A percentile compares a stretch with the other conserved stretches of the same genome.
Evolutionary conservation across 208 protist species (phyloP).

Genomic region (Leptomonas pyrrhocoris): DNA sequence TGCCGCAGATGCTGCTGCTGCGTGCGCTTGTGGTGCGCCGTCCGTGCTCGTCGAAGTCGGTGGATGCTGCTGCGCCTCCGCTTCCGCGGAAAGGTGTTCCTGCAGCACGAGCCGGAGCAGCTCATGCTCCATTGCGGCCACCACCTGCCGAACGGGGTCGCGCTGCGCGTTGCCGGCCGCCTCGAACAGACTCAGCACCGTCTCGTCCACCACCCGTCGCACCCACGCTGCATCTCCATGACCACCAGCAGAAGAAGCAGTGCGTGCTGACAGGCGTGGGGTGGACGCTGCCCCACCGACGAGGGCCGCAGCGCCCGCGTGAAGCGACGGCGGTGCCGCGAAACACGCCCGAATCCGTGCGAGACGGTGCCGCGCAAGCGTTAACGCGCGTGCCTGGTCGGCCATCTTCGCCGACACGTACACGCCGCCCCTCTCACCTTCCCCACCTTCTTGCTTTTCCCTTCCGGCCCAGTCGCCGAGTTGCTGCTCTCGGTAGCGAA

Average conservation of each 20-base stretch:
- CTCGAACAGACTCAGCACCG: slow-evolving; percentile 20
- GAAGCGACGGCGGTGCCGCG: slow-evolving; percentile 6
- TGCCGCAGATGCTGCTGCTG: neutral
- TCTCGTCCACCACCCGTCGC: slow-evolving; percentile 13
- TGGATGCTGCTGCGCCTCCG: neutral
- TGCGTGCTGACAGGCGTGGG: neutral
- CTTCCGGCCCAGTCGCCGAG: neutral
- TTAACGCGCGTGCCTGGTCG: slow-evolving; percentile 44
- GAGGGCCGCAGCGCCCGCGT: neutral
- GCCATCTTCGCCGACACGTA: slow-evolving; percentile 37
- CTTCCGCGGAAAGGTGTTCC: neutral
- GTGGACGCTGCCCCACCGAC: neutral
- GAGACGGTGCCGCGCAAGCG: slow-evolving; percentile 49
- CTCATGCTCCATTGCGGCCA: slow-evolving; percentile 25
- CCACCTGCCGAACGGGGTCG: slow-evolving; percentile 19
- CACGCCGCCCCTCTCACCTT: slow-evolving; percentile 2
- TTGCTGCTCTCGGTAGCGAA: slow-evolving; percentile 27
- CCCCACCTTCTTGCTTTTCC: neutral
- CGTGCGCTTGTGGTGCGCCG: neutral
- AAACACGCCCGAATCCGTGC: slow-evolving; percentile 35
- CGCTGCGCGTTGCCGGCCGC: neutral
- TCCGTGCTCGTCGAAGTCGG: neutral
- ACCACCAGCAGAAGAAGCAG: neutral
- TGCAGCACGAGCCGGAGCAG: slow-evolving; percentile 22
- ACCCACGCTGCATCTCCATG: neutral